Conservation (phyloP, 352 stramenopile genomes). For the Phytophthora boehmeriae region DNA sequence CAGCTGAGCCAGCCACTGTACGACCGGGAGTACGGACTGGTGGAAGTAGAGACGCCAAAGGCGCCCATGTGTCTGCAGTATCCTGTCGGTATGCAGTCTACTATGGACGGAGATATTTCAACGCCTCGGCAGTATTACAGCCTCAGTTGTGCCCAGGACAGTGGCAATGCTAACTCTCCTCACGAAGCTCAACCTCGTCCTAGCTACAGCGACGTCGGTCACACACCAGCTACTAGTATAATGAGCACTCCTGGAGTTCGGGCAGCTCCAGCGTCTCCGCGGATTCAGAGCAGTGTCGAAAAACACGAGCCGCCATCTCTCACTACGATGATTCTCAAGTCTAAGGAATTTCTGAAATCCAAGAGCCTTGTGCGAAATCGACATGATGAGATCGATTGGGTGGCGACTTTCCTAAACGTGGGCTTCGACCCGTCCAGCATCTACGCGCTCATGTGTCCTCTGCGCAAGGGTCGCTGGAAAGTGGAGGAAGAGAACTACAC, state of each 20-base stretch:
- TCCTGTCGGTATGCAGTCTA: background rate
- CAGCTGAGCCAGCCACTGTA: constrained; percentile 12
- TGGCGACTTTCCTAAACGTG: constrained; percentile 74
- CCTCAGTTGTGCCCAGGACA: background rate
- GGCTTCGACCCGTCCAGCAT: constrained; percentile 77
- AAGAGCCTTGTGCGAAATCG: constrained; percentile 71
- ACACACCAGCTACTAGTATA: background rate
- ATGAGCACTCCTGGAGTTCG: background rate
- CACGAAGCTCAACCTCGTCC: background rate
- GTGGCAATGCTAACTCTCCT: background rate
- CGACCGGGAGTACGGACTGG: constrained; percentile 18
- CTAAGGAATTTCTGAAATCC: constrained; percentile 64
- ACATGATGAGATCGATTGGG: constrained; percentile 82
- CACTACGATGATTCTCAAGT: constrained; percentile 65
- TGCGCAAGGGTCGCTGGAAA: constrained; percentile 80
- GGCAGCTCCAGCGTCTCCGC: background rate
- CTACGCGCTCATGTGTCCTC: constrained; percentile 76
- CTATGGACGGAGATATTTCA: background rate
- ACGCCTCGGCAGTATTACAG: constrained; percentile 12
- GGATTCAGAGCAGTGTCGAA: constrained; percentile 1
- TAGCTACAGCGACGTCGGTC: constrained; percentile 8
- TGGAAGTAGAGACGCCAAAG: constrained; percentile 22
- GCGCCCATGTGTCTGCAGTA: constrained; percentile 6
- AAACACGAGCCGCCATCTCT: constrained; percentile 45
- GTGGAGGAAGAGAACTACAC: constrained; percentile 78